Evolutionary conservation across 495 filamentous ascomycete species (phyloP).

Genomic region (Niebla homalea): DNA sequence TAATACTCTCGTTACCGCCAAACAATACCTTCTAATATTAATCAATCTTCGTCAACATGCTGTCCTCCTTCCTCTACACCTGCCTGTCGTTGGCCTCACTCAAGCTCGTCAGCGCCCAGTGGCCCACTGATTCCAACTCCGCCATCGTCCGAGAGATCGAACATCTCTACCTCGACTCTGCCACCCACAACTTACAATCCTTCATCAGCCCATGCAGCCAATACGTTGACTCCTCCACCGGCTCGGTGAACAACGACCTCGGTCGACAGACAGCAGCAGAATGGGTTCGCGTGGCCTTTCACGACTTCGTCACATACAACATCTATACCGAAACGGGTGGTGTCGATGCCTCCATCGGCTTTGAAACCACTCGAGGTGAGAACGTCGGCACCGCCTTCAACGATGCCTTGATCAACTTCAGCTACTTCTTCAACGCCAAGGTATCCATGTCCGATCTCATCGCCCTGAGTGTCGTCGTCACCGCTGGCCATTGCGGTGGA

Average conservation of each 20-base stretch:
- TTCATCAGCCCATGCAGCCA: slow-evolving; percentile 45
- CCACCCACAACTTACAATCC: slow-evolving; percentile 25
- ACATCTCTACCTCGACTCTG: slow-evolving; percentile 11
- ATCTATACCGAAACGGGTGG: slow-evolving; percentile 36
- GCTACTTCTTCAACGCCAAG: slow-evolving; percentile 36
- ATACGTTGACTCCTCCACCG: slow-evolving; percentile 39
- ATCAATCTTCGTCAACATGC: background rate
- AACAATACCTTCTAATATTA: background rate
- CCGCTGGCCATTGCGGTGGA: slow-evolving; percentile 45
- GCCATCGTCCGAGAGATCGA: slow-evolving; percentile 11
- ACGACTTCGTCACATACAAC: slow-evolving; percentile 48
- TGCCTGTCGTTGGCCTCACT: background rate
- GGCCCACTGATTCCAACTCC: background rate
- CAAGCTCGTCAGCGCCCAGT: background rate
- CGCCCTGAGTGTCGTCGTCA: slow-evolving; percentile 42
- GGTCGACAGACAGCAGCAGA: slow-evolving; percentile 31
- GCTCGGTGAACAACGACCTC: slow-evolving; percentile 26
- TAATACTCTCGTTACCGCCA: background rate
- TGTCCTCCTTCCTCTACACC: background rate
- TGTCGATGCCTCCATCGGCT: slow-evolving; percentile 46
- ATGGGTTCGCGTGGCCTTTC: slow-evolving; percentile 49
- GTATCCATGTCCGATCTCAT: slow-evolving; percentile 44
- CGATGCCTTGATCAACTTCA: slow-evolving; percentile 40
- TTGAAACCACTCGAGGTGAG: slow-evolving; percentile 36
- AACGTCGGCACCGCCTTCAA: slow-evolving; percentile 46